Conservation (phyloP, 129 eudicot species). For the Mikania micrantha region DNA sequence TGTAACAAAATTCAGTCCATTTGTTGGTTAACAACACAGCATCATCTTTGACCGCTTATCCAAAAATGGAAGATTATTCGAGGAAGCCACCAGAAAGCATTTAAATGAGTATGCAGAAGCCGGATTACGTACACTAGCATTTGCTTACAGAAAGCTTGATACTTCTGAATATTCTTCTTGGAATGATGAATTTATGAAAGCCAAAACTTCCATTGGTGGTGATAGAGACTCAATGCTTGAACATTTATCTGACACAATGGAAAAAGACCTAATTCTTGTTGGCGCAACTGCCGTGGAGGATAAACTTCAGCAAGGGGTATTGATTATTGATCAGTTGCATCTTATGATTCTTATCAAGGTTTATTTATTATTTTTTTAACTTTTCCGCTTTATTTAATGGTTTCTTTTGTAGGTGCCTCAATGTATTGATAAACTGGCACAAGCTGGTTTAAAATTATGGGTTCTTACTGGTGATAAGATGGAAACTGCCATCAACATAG, state of each 20-base stretch:
- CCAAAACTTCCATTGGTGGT: constrained; percentile 66
- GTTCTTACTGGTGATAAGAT: constrained; percentile 96
- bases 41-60: constrained; percentile 82
- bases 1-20: neutral
- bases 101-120: constrained; percentile 81
- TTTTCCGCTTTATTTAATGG: neutral
- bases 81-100: constrained; percentile 64
- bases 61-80: constrained; percentile 56
- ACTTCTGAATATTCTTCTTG: constrained; percentile 57
- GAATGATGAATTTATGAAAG: no score
- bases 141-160: constrained; percentile 75
- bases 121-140: constrained; percentile 81
- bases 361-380: neutral
- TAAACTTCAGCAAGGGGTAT: constrained; percentile 87
- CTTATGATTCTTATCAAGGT: neutral
- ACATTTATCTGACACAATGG: constrained; percentile 61
- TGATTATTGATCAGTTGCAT: neutral
- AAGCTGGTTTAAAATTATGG: constrained; percentile 95
- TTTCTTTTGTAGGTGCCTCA: constrained; percentile 65
- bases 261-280: no score
- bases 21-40: constrained; percentile 31
- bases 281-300: no score
- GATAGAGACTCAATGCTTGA: constrained; percentile 81
- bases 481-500: constrained; percentile 97
- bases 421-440: constrained; percentile 92